Evolutionary conservation across 1,139 yeast species (phyloP).

Genomic region (Protomyces pachydermus): DNA sequence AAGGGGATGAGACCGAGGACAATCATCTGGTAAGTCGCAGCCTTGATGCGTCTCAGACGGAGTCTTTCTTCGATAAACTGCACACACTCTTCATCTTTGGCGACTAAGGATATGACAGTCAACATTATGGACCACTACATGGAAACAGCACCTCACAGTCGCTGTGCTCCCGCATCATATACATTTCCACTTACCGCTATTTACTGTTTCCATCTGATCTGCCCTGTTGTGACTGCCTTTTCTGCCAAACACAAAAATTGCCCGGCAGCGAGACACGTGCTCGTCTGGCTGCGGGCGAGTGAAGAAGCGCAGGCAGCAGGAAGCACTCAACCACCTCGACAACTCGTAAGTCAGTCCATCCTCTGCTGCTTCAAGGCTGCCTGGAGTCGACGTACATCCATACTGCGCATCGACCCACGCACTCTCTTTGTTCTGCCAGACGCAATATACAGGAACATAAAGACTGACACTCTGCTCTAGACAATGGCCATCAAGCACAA

Average conservation of each 20-base stretch:
- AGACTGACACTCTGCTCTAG: not conserved
- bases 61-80: not conserved
- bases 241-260: not conserved
- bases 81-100: not conserved
- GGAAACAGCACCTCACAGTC: not conserved
- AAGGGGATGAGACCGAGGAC: too few species aligned
- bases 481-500: slow-evolving; percentile 38
- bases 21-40: too few species aligned
- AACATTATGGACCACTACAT: not conserved
- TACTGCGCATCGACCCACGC: too few species aligned
- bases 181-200: too few species aligned
- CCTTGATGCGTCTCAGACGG: not conserved
- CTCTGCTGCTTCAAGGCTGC: not conserved
- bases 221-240: not conserved
- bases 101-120: not conserved
- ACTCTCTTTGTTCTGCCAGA: too few species aligned
- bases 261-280: not conserved
- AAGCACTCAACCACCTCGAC: not conserved
- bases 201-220: too few species aligned
- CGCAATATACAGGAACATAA: not conserved
- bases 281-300: too few species aligned
- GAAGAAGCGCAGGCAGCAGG: not conserved
- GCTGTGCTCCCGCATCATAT: too few species aligned
- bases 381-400: too few species aligned
- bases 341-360: not conserved